Base-by-base conservation (phyloP, 495 filamentous ascomycete genomes). In the Neurospora sp. region DNA sequence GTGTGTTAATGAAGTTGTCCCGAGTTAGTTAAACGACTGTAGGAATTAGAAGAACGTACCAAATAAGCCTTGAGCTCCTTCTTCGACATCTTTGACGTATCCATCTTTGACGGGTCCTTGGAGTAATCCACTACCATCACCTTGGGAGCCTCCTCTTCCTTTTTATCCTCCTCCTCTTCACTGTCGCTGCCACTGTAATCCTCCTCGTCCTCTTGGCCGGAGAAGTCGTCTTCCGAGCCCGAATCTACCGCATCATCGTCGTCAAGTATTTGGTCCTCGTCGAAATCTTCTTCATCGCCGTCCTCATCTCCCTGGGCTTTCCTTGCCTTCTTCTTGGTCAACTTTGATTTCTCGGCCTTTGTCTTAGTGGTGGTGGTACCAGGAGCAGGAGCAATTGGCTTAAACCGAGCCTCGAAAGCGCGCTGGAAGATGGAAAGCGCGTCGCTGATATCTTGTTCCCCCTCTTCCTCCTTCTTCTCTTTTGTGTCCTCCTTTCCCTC, bases 321-420 rank as follows among this genome's bases (percentile, higher is more conserved):
- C 78, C 38, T 77, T 70, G 69, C 71, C 68, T 10, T 79, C 73
- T 42, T 74, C 45, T 35, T 65, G 12, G 5, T 12, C n/a, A 76
- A 74, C 42, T 76, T 79, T 37, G 84, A 78, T 12, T 76, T 70
- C 70, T 78, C 42, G 40, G 59, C 41, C 53, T 70, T 22, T 72
- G 78, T 69, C 53, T 70, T 22, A 71, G 78, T 69, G 68, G 74
- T 72, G 22, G 68, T 71, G 14, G 31, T 69, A 68, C 78, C 73
- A 74, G 73, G 76, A 68, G 78, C 73, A 74, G 73, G 75, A 74
- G 85, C 84, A 27, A 98, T 77, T 12, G 94, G 93, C 74, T 89
- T 87, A 81, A 97, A 98, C 76, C 90, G 89, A 9, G 91, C 88
- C 81, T 98, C 96, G 79, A 99, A 98, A 78, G 93, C 90, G 74